Evolutionary conservation across 116 monocot genomes (phyloP).

Genomic region (Trichopus zeylanicus): DNA sequence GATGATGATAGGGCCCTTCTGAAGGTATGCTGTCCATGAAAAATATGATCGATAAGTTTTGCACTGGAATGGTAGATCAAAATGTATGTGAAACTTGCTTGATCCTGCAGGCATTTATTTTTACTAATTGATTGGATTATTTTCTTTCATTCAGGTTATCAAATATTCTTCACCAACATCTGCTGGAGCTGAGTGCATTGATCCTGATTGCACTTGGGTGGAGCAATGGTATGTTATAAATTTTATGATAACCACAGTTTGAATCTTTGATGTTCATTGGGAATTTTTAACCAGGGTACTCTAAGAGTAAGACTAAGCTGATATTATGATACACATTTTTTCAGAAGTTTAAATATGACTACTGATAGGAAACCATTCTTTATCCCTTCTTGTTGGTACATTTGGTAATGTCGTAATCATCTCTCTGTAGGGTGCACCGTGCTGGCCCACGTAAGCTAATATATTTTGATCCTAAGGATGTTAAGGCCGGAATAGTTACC

Average conservation of each 20-base stretch:
- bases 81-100: background rate
- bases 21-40: constrained; percentile 35
- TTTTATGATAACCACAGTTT: no score
- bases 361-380: no score
- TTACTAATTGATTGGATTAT: background rate
- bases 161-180: constrained; percentile 81
- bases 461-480: constrained; percentile 62
- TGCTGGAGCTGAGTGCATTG: constrained; percentile 95
- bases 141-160: constrained; percentile 46
- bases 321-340: no score
- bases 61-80: no score
- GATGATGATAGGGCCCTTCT: constrained; percentile 81
- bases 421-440: constrained; percentile 60
- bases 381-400: background rate
- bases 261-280: no score
- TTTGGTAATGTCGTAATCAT: background rate
- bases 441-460: constrained; percentile 80
- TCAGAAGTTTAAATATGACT: no score
- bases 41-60: no score
- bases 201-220: constrained; percentile 73
- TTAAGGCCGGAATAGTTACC: constrained; percentile 81
- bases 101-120: background rate
- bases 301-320: no score
- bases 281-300: no score
- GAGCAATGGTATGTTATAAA: constrained; percentile 98